phyloP scores from a whole-genome alignment of 2,329 filamentous ascomycete species.

The Colletotrichum viniferum region DNA sequence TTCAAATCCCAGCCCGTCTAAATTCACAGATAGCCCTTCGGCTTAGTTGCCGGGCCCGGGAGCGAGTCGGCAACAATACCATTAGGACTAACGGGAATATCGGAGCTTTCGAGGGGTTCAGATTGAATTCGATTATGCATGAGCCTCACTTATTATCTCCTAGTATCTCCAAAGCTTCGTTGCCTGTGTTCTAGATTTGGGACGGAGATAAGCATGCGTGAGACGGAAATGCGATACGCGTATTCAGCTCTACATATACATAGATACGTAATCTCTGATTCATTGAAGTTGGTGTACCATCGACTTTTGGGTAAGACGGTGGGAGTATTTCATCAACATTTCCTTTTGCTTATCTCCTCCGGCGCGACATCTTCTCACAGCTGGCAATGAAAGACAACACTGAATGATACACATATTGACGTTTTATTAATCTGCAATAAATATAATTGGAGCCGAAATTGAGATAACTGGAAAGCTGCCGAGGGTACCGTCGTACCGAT shows the following conservation, averaged over 20 bases:
- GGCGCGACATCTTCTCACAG: too few species aligned
- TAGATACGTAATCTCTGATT: neutral
- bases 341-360: neutral
- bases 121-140: neutral
- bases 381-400: too few species aligned
- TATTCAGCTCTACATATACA: neutral
- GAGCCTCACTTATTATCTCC: neutral
- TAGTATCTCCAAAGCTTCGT: neutral
- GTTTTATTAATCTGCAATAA: too few species aligned
- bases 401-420: too few species aligned
- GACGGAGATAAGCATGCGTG: neutral
- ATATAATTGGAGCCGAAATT: too few species aligned
- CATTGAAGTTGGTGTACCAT: fast-evolving
- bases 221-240: neutral
- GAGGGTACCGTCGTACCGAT: too few species aligned
- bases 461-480: too few species aligned
- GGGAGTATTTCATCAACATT: neutral
- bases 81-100: neutral
- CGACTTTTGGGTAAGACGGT: neutral
- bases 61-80: neutral
- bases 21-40: neutral
- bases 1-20: neutral
- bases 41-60: neutral
- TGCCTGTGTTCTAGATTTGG: neutral
- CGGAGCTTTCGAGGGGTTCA: neutral